Evolutionary conservation across 768 basidiomycete genomes (phyloP).

Genomic region (Suillus hirtellus): DNA sequence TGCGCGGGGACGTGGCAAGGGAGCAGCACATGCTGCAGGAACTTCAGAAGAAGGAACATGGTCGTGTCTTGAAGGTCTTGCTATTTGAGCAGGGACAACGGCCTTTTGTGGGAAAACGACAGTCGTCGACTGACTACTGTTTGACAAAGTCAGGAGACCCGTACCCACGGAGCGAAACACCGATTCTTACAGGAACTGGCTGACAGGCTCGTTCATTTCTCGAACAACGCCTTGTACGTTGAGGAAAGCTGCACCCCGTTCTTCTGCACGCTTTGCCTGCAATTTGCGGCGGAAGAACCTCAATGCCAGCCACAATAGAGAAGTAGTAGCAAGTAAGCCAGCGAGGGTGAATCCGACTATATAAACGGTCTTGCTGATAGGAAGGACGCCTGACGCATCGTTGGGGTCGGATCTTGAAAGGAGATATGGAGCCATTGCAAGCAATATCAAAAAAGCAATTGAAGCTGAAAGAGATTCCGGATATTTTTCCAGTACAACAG

Average conservation of each 20-base stretch:
- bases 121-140: constrained; percentile 41
- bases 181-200: constrained; percentile 16
- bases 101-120: constrained; percentile 57
- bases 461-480: not conserved
- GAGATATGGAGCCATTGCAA: constrained; percentile 22
- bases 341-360: constrained; percentile 55
- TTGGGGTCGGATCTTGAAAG: constrained; percentile 16
- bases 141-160: constrained; percentile 35
- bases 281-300: constrained; percentile 43
- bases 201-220: constrained; percentile 12
- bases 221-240: constrained; percentile 9
- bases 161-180: not conserved
- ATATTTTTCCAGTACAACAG: constrained; percentile 9
- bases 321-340: constrained; percentile 38
- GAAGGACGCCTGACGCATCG: constrained; percentile 6
- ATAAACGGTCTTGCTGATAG: constrained; percentile 33
- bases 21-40: constrained; percentile 11
- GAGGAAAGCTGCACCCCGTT: constrained; percentile 44
- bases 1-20: constrained; percentile 17
- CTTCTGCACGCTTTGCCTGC: constrained; percentile 36
- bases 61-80: constrained; percentile 46
- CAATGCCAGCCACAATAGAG: constrained; percentile 45
- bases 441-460: constrained; percentile 6
- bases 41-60: constrained; percentile 42
- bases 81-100: constrained; percentile 37